Evolutionary conservation across 2,329 filamentous ascomycete species (phyloP).

Genomic region (Colletotrichum sp.): DNA sequence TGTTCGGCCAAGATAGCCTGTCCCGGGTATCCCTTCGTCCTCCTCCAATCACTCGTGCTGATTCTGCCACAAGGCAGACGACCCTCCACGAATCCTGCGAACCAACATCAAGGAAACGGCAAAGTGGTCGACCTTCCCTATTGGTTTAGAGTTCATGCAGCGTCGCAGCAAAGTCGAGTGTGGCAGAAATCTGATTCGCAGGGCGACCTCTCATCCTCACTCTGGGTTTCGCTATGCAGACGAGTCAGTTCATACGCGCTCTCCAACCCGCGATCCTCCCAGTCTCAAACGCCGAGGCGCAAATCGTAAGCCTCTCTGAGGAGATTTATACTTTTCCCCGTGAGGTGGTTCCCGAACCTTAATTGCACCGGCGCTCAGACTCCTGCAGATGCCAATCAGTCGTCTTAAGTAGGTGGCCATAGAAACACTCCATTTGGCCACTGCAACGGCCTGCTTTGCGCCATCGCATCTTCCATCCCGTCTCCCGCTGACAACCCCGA

Average conservation of each 20-base stretch:
- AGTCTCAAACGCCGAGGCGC: background rate
- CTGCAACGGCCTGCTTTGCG: background rate
- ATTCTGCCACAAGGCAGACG: background rate
- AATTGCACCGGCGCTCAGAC: background rate
- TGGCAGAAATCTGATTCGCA: background rate
- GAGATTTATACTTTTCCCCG: background rate
- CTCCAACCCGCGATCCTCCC: background rate
- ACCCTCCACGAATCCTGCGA: background rate
- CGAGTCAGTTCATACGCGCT: constrained; percentile 2
- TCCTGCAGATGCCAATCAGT: background rate
- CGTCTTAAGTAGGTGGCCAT: background rate
- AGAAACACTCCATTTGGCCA: background rate
- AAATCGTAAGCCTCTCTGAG: background rate
- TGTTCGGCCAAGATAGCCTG: background rate
- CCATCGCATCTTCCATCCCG: constrained; percentile 9
- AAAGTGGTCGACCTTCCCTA: background rate
- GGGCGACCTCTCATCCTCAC: background rate
- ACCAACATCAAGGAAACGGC: background rate
- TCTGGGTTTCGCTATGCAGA: background rate
- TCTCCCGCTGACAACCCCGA: background rate
- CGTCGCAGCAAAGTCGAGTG: background rate
- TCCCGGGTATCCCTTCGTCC: background rate
- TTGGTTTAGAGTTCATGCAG: background rate
- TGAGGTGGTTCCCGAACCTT: background rate
- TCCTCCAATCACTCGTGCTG: background rate